These are phyloP conservation scores for Magnaporthales sp. DNA, from an alignment of 2,329 filamentous ascomycete genomes.

Conservation along the genomic window DNA sequence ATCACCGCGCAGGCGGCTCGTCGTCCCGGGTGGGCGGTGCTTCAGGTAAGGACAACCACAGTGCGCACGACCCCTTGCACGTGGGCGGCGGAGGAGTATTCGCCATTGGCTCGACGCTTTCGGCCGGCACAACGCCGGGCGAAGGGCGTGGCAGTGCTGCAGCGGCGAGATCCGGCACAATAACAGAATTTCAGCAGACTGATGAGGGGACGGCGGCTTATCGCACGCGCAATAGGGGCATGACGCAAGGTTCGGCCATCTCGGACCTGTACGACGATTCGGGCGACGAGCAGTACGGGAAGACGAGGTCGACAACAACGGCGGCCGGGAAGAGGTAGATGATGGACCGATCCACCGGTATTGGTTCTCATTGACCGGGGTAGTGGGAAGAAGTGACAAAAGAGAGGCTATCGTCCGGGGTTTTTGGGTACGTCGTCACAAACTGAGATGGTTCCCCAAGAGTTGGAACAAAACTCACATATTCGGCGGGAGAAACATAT, in stretches of 20 bases:
- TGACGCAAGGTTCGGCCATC: not conserved
- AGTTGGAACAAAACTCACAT: not conserved
- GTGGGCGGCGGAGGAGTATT: slow-evolving; percentile 12
- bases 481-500: not conserved
- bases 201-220: not conserved
- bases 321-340: not conserved
- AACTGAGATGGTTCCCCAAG: not conserved
- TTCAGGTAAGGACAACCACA: not conserved
- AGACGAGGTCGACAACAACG: not conserved
- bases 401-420: not conserved
- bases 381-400: not conserved
- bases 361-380: not conserved
- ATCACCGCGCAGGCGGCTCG: not conserved
- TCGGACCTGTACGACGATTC: slow-evolving; percentile 3
- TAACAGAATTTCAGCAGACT: not conserved
- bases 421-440: not conserved
- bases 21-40: not conserved
- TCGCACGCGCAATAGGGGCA: not conserved
- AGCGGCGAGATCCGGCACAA: not conserved
- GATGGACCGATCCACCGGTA: not conserved
- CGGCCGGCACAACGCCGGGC: too few species aligned
- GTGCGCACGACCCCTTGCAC: not conserved
- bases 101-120: slow-evolving; percentile 11
- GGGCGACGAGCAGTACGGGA: not conserved
- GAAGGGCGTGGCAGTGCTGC: not conserved